Evolutionary conservation across 1,284 basidiomycete genomes (phyloP), one percentile per base, ranked within the genome.

Genomic region (Neonothopanus nambi): DNA sequence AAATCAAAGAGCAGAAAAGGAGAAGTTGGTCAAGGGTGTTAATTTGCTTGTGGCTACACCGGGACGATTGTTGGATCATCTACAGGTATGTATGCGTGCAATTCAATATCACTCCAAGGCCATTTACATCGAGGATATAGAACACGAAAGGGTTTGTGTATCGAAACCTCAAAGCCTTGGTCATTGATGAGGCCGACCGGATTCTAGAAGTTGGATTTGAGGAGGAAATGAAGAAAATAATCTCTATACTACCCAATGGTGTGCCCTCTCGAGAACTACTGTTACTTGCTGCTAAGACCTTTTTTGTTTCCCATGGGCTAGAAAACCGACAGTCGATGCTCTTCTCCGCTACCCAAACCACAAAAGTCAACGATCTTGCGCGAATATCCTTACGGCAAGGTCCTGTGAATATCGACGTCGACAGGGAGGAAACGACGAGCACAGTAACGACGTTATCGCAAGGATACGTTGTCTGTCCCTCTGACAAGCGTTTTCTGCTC

Each of bases 121-220:
- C 17, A 5, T 35, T 3, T 30, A 21, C 21, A 38, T 11, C n/a
- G 20, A 17, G 12, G 42, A 46, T 38, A 24, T 67, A 98, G 89
- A 93, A 95, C 67, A 97, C 95, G 39, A 95, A 94, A 74, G 96
- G 95, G 11, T 98, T 98, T 63, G 87, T 98, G 38, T 95, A 91
- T 76, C 85, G 93, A 61, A 99, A 99, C 72, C 72, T 99, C 51
- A 97, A 96, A 70, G 91, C 93, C 2, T 79, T 99, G 38, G 84
- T 98, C 48, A 98, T 99, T 63, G 97, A 99, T 68, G 97, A 96
- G 74, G 97, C 97, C 4, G 97, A 99, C 71, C 88, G 97, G 54
- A 99, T 99, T 74, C 79, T 99, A 69, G 97, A 99, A 70, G 91
- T 99, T 62, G 97, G 97, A 59, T 99, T 99, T 76, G 97, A 99